Evolutionary conservation across 73 alveolate genomes (phyloP), one percentile per base, ranked within the genome.

Genomic region (Paramecium pentaurelia): DNA sequence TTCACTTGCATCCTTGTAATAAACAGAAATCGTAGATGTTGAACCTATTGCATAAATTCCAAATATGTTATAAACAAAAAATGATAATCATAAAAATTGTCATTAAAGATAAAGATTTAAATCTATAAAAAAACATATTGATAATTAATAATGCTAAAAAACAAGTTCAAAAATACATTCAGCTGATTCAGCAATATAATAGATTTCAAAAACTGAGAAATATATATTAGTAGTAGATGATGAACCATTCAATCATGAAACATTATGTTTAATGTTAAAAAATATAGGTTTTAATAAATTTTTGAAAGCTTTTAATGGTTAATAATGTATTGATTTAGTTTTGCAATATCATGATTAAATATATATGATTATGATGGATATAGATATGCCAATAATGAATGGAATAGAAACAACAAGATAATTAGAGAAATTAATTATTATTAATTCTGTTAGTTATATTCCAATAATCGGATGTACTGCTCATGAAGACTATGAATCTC

Each of bases 211-310:
- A 36, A 30, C 60, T n/a, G 91, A 80, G 7, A 27, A 44, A 80
- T 40, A 18, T 42, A n/a, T 80, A 27, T 64, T 80, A n/a, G 58
- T 80, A 44, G 91, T 80, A 25, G 91, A 80, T 45, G 91, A 80
- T 80, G 91, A 80, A 27, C 91, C 91, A 25, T 80, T 80, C 49
- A 80, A 80, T 45, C 91, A 80, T 80, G 91, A 45, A 44, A 45
- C 73, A 2, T 27, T 80, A 14, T 32, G 49, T 30, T 16, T 80
- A 4, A 80, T 80, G 91, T 80, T 80, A 47, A 80, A 49, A 28
- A 45, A 47, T 45, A 22, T 45, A 3, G 75, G 75, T 0, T 45
- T 80, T 27, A 20, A 45, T 27, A 40, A 80, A 16, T 45, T 49
- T 80, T 32, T 32, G 28, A 40, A 44, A 14, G 91, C 91, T 27